Percentiles rank a stretch among this genome's conserved stretches.
Evolutionary conservation across 352 stramenopile genomes (phyloP).

Genomic region (Phytophthora pinifolia): DNA sequence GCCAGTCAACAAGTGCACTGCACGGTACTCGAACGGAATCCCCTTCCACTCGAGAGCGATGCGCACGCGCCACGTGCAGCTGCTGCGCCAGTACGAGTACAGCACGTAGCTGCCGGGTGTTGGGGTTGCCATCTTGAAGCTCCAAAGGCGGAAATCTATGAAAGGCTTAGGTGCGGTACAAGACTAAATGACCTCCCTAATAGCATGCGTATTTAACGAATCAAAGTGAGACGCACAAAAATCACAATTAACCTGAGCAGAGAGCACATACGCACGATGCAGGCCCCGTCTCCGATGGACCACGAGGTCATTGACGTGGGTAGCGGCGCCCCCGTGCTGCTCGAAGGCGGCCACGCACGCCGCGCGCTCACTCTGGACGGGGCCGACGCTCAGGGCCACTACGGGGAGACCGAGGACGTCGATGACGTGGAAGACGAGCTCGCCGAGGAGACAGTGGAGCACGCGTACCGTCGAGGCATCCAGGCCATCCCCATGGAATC

Average conservation of each 20-base stretch:
- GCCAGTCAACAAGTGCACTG: slow-evolving; percentile 67
- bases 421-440: slow-evolving; percentile 13
- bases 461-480: slow-evolving; percentile 52
- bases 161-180: too few species aligned
- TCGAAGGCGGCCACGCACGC: slow-evolving; percentile 9
- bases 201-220: too few species aligned
- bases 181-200: too few species aligned
- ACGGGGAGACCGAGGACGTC: slow-evolving; percentile 13
- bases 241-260: background rate
- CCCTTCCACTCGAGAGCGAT: slow-evolving; percentile 88
- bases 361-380: slow-evolving; percentile 28
- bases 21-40: slow-evolving; percentile 76
- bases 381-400: slow-evolving; percentile 1
- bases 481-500: slow-evolving; percentile 74
- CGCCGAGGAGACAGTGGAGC: slow-evolving; percentile 25
- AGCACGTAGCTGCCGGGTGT: slow-evolving; percentile 35
- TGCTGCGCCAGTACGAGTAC: slow-evolving; percentile 90
- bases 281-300: slow-evolving; percentile 13
- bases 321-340: slow-evolving; percentile 24
- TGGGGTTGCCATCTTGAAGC: slow-evolving; percentile 12
- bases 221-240: too few species aligned
- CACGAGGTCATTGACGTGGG: slow-evolving; percentile 50
- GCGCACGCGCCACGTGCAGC: slow-evolving; percentile 88
- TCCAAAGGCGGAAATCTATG: slow-evolving; percentile 7
- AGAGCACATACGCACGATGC: slow-evolving; percentile 10